Base-by-base conservation (phyloP, 1,139 yeast species). In the Yamadazyma sp. region DNA sequence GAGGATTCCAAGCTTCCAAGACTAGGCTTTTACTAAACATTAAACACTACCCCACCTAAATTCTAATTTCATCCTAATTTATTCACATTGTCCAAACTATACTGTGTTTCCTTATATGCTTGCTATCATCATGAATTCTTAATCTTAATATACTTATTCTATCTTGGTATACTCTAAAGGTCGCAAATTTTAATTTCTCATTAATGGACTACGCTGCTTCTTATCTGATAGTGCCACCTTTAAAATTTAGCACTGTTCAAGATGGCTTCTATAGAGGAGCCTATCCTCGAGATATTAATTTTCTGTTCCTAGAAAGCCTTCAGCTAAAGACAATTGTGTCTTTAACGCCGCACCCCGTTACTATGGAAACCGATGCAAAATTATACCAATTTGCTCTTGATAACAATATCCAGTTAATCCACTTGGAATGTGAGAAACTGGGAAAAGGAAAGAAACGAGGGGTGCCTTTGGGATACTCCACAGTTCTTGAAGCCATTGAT, bases 251-350 rank as follows among this genome's bases (percentile, higher is more conserved):
- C 35, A 71, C 79, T 6, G 80, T 89, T 1, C 86, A 85, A 51
- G 79, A 86, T 1, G 70, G 76, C 38, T 65, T 90, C 4, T 86
- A 81, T 53, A 67, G 97, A 35, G 97, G 97, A 0, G 84, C 95
- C 1, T 86, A 86, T 52, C 97, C 97, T 1, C 73, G 94, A 39
- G 78, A 79, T 36, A 75, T 82, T 41, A 89, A 88, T 55, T 71
- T 76, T 42, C 73, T 81, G n/a, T 92, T 84, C 54, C 65, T 92
- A n/a, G 67, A 73, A 47, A 72, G 88, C 23, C 69, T 89, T 26
- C 66, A 75, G 30, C 68, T 92, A 39, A 80, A 73, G 53, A 85
- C 92, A 8, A 82, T 92, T 36, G 69, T 92, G 9, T 83, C 95
- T 3, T 59, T 92, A 41, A 85, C 95, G 0, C 95, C 97, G 2